phyloP scores from a whole-genome alignment of 805 yeast genomes.

The Metschnikowia dekortorum region DNA sequence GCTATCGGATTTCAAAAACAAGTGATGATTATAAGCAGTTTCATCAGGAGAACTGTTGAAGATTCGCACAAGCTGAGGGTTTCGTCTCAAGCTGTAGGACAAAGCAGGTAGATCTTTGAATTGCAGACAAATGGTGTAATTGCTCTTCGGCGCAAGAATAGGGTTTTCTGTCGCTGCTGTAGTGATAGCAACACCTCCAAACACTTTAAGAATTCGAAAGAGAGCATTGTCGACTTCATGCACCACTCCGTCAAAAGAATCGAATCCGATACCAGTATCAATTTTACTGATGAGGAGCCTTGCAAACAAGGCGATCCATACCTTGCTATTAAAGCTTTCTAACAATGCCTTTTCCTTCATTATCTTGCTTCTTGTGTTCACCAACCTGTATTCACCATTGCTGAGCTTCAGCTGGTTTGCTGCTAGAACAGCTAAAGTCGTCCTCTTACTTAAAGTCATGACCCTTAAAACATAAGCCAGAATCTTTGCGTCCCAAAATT shows the following conservation, averaged over 20 bases:
- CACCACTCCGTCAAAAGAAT: constrained; percentile 25
- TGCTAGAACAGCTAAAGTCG: constrained; percentile 22
- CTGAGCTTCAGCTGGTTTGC: constrained; percentile 15
- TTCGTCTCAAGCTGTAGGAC: constrained; percentile 31
- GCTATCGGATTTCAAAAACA: constrained; percentile 21
- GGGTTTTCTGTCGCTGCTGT: constrained; percentile 20
- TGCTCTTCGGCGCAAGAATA: constrained; percentile 13
- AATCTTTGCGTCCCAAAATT: constrained; percentile 22
- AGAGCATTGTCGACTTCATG: constrained; percentile 25
- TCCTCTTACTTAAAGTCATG: constrained; percentile 26
- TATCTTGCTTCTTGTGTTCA: constrained; percentile 18
- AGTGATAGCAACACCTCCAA: constrained; percentile 21
- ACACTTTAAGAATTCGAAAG: constrained; percentile 23
- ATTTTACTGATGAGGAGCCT: constrained; percentile 32
- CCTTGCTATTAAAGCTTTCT: constrained; percentile 29
- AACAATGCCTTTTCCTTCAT: constrained; percentile 25
- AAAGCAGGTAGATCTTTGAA: constrained; percentile 28
- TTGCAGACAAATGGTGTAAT: constrained; percentile 22
- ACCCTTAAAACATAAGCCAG: constrained; percentile 25
- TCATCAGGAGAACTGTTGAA: constrained; percentile 45
- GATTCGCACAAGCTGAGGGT: constrained; percentile 32
- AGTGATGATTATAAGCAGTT: constrained; percentile 37
- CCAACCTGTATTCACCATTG: constrained; percentile 13
- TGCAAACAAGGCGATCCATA: constrained; percentile 28
- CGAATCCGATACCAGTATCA: constrained; percentile 32